Evolutionary conservation across 1,284 basidiomycete genomes (phyloP).

Genomic region (Cryptococcus depauperatus): DNA sequence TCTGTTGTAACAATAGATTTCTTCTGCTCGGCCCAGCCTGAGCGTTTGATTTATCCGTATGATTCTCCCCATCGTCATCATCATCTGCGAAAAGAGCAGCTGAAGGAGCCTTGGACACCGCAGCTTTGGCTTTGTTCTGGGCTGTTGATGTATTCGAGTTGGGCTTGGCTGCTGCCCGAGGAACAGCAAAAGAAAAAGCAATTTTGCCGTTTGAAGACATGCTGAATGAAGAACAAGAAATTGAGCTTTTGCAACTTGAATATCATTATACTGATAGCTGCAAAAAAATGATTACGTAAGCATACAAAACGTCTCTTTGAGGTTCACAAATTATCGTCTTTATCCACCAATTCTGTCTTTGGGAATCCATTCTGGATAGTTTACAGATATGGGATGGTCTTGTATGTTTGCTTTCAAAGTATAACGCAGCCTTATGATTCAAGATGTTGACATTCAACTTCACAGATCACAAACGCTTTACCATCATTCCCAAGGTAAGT

Average conservation of each 20-base stretch:
- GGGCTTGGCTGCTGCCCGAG: constrained; percentile 13
- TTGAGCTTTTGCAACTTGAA: background rate
- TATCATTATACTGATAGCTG: background rate
- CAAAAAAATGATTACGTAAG: no score
- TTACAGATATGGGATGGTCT: background rate
- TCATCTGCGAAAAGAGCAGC: constrained; percentile 25
- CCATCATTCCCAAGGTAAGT: constrained; percentile 28
- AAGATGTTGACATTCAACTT: no score
- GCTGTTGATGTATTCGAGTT: constrained; percentile 39
- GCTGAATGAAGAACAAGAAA: background rate
- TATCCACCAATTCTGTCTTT: no score
- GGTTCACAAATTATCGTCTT: no score
- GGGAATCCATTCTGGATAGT: no score
- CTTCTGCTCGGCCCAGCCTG: constrained; percentile 2
- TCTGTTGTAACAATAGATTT: background rate
- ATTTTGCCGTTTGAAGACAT: constrained; percentile 29
- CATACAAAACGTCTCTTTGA: background rate
- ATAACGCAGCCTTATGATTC: no score
- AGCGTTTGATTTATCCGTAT: background rate
- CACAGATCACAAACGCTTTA: constrained; percentile 24
- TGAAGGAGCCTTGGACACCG: constrained; percentile 5
- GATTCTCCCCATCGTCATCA: constrained; percentile 18
- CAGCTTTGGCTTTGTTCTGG: constrained; percentile 13
- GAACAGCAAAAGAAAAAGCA: constrained; percentile 35
- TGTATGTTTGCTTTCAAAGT: constrained; percentile 2